Conservation (phyloP, 306 rosid species). For the Carpinus viminea region DNA sequence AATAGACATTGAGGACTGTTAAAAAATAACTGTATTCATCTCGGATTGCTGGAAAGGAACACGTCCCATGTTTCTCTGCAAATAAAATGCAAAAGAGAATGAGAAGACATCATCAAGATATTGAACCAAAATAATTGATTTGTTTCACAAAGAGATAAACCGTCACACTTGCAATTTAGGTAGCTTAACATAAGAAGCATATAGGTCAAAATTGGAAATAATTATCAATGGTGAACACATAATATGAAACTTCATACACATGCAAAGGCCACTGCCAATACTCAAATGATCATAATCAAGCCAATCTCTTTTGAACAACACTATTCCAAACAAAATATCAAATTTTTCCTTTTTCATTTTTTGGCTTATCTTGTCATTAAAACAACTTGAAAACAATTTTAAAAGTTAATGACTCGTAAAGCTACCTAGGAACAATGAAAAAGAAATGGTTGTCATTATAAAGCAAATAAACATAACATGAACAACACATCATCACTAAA, state of each 20-base stretch:
- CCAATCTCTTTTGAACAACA: not conserved
- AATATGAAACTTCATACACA: not conserved
- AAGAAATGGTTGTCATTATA: not conserved
- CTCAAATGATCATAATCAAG: not conserved
- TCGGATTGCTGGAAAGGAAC: constrained; percentile 63
- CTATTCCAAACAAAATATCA: not conserved
- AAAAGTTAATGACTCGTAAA: not conserved
- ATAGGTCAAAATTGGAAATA: not conserved
- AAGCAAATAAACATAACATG: not conserved
- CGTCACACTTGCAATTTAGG: not conserved
- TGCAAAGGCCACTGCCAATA: not conserved
- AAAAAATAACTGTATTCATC: constrained; percentile 84
- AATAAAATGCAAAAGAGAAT: constrained; percentile 26
- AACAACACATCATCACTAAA: not conserved
- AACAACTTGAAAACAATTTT: not conserved
- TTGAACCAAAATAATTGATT: constrained; percentile 10
- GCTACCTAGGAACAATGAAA: not conserved
- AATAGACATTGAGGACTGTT: constrained; percentile 65
- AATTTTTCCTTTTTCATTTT: not conserved
- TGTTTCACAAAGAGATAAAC: not conserved
- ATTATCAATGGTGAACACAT: not conserved
- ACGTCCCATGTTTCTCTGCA: constrained; percentile 98
- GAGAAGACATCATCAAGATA: constrained; percentile 14
- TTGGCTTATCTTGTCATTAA: not conserved
- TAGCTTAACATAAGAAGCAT: not conserved